Evolutionary conservation across 2,329 filamentous ascomycete species (phyloP).

Genomic region (Neofusicoccum laricinum): DNA sequence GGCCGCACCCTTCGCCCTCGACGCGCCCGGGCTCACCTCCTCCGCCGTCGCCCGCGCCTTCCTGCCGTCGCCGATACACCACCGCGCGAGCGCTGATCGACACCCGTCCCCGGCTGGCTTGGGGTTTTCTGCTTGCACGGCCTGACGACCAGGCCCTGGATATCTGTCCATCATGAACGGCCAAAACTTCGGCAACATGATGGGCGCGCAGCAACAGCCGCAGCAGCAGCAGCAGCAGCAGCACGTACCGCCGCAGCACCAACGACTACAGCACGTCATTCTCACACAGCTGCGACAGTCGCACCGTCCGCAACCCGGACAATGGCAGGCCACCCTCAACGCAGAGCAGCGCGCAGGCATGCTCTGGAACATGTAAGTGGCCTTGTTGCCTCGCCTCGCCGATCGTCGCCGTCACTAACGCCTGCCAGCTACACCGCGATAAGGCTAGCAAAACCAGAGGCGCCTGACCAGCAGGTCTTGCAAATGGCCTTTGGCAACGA

Average conservation of each 20-base stretch:
- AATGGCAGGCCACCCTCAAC: neutral
- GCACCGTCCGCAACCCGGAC: neutral
- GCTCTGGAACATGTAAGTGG: slow-evolving; percentile 11
- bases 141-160: neutral
- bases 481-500: neutral
- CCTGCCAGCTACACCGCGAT: neutral
- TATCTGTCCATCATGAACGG: neutral
- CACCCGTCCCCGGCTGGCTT: slow-evolving; percentile 12
- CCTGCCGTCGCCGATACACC: neutral
- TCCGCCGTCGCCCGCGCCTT: neutral
- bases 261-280: slow-evolving; percentile 10
- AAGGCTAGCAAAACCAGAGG: slow-evolving; percentile 1
- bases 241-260: neutral
- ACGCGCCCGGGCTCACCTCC: neutral
- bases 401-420: neutral
- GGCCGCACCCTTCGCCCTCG: neutral
- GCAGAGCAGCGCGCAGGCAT: neutral
- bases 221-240: neutral
- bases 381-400: neutral
- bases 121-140: neutral
- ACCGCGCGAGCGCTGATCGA: neutral
- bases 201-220: slow-evolving; percentile 11
- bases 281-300: neutral
- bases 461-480: neutral
- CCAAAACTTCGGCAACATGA: slow-evolving; percentile 7